Percentiles rank a stretch among this genome's conserved stretches.
These are phyloP conservation scores for Ceratobasidium papillatum DNA, from an alignment of 1,284 basidiomycete species.

Conservation along the genomic window DNA sequence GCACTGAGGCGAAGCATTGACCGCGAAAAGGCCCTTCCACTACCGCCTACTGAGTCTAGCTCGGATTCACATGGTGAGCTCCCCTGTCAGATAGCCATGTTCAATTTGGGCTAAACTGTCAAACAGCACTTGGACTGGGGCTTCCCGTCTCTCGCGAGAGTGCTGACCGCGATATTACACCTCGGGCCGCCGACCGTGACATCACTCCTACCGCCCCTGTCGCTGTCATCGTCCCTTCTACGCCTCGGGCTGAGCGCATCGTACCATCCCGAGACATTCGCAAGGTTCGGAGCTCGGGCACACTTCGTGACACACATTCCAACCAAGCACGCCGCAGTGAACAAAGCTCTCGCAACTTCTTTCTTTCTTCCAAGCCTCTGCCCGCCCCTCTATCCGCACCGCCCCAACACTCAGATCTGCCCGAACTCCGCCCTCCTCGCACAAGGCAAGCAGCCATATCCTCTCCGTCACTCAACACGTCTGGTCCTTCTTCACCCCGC, in stretches of 20 bases:
- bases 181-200: constrained; percentile 14
- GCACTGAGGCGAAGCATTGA: constrained; percentile 13
- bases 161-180: constrained; percentile 20
- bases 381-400: constrained; percentile 27
- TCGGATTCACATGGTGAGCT: constrained; percentile 18
- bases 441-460: constrained; percentile 25
- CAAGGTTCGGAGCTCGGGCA: constrained; percentile 12
- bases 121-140: constrained; percentile 5
- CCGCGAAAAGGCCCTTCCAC: constrained; percentile 34
- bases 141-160: neutral
- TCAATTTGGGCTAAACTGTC: neutral
- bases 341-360: constrained; percentile 5
- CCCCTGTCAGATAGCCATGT: neutral
- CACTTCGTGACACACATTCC: constrained; percentile 9
- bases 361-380: constrained; percentile 20
- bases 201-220: constrained; percentile 28
- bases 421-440: constrained; percentile 1
- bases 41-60: constrained; percentile 6
- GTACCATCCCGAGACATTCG: constrained; percentile 19
- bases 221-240: constrained; percentile 15
- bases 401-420: constrained; percentile 4
- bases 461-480: constrained; percentile 25
- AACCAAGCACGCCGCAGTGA: constrained; percentile 14
- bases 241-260: neutral
- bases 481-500: neutral